Evolutionary conservation across 1,139 yeast species (phyloP).

Genomic region (Spathaspora sp.): DNA sequence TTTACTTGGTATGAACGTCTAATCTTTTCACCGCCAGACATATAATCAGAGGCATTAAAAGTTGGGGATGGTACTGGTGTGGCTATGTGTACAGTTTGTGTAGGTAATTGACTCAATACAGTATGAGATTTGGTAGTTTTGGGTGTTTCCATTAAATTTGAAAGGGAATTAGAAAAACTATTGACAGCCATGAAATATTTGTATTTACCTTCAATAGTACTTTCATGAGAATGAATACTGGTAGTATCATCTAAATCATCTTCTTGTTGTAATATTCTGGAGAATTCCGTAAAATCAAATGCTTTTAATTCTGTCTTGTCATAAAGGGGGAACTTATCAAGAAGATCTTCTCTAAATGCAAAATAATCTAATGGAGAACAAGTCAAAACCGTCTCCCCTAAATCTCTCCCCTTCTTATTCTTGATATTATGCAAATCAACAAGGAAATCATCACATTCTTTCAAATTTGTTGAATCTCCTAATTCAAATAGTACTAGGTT

Average conservation of each 20-base stretch:
- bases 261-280: conserved; percentile 12
- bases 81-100: conserved; percentile 73
- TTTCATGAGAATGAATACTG: conserved; percentile 5
- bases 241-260: background rate
- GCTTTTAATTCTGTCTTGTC: conserved; percentile 19
- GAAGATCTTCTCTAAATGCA: conserved; percentile 72
- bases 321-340: conserved; percentile 73
- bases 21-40: conserved; percentile 62
- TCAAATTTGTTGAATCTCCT: conserved; percentile 53
- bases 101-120: conserved; percentile 54
- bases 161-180: conserved; percentile 48
- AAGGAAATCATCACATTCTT: conserved; percentile 51
- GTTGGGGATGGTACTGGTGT: conserved; percentile 92
- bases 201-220: conserved; percentile 22
- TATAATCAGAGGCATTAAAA: conserved; percentile 55
- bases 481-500: conserved; percentile 62
- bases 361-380: conserved; percentile 81
- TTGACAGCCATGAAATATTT: conserved; percentile 43
- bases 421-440: conserved; percentile 43
- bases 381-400: conserved; percentile 28
- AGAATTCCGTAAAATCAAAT: conserved; percentile 20
- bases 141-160: conserved; percentile 61
- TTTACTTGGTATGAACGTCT: conserved; percentile 78
- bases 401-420: conserved; percentile 23
- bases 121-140: conserved; percentile 56